Conservation (phyloP, 192 early-diverging fungal genomes). For the Dissophora ornata region DNA sequence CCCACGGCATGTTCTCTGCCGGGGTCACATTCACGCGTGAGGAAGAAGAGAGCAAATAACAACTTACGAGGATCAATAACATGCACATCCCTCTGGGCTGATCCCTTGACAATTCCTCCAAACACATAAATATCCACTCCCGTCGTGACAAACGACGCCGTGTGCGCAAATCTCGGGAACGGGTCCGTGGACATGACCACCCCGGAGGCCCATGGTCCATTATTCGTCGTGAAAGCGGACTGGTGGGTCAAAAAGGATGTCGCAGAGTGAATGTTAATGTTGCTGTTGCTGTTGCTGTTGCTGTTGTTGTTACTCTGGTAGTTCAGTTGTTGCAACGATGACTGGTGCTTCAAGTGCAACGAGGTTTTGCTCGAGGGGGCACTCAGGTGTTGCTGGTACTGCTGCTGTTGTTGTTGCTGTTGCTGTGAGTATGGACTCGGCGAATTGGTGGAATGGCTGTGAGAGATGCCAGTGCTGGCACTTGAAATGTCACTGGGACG, state of each 20-base stretch:
- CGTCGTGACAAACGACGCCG: slow-evolving; percentile 29
- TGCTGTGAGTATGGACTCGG: slow-evolving; percentile 12
- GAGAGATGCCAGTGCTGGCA: slow-evolving; percentile 18
- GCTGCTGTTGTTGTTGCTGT: slow-evolving; percentile 16
- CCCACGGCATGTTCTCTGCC: no score
- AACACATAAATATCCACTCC: slow-evolving; percentile 54
- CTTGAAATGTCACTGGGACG: slow-evolving; percentile 26
- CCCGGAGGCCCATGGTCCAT: slow-evolving; percentile 19
- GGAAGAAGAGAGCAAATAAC: not conserved
- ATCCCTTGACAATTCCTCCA: slow-evolving; percentile 54
- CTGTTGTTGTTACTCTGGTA: not conserved
- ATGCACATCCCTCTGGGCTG: slow-evolving; percentile 51
- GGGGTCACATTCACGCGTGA: no score
- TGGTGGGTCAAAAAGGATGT: slow-evolving; percentile 34
- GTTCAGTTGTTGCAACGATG: slow-evolving; percentile 9
- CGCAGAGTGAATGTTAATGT: slow-evolving; percentile 5
- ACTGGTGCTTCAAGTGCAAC: slow-evolving; percentile 11
- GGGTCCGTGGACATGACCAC: slow-evolving; percentile 51
- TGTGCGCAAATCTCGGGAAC: slow-evolving; percentile 52
- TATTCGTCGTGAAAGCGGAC: slow-evolving; percentile 7
- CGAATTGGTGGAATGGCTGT: slow-evolving; percentile 19
- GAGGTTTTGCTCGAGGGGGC: slow-evolving; percentile 18
- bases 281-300: not conserved
- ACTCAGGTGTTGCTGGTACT: not conserved
- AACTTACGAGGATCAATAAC: slow-evolving; percentile 55